Evolutionary conservation across 495 filamentous ascomycete species (phyloP), one percentile per base, ranked within the genome.

Genomic region (Aspergillus biplanus): DNA sequence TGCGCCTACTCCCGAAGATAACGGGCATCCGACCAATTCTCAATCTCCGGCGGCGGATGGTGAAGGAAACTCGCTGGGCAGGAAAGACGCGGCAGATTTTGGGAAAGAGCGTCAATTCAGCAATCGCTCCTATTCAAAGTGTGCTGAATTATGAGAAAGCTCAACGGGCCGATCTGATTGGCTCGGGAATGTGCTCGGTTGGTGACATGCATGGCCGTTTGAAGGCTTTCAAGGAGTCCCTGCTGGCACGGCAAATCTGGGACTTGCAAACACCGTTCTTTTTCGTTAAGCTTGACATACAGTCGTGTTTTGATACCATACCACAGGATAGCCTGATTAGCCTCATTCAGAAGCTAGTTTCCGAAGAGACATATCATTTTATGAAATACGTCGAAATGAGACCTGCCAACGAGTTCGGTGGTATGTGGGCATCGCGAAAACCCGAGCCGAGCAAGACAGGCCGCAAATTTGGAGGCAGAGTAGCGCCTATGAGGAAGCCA

Each of bases 261-360:
- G 35, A 0, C 37, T 35, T 49, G 11, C 18, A 61, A 6, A 52
- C 39, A 8, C 73, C 69, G 15, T 69, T 92, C 8, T 97, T 89
- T 71, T 97, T 98, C 67, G 93, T 89, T 46, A 99, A 98, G 73
- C 78, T 97, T 13, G 95, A 99, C 72, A 92, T 97, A 33, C 82
- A 92, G 72, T 85, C 92, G 8, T 97, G 95, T 58, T 99, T 97
- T 71, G 95, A 99, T 71, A 97, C 91, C 0, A 97, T 99, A 52
- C 95, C 95, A 0, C 96, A 98, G 67, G 68, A 81, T 42, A 82
- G 82, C 5, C 77, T 97, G n/a, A 67, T 98, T 55, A 65, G 72
- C 27, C 72, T 97, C 15, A 82, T 96, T 52, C 74, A 85, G 16
- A 74, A 77, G 3, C 78, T 97, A 18, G 80, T 90, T 16, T 82